Conservation (phyloP, 805 yeast species). For the Metschnikowia kofuensis region DNA sequence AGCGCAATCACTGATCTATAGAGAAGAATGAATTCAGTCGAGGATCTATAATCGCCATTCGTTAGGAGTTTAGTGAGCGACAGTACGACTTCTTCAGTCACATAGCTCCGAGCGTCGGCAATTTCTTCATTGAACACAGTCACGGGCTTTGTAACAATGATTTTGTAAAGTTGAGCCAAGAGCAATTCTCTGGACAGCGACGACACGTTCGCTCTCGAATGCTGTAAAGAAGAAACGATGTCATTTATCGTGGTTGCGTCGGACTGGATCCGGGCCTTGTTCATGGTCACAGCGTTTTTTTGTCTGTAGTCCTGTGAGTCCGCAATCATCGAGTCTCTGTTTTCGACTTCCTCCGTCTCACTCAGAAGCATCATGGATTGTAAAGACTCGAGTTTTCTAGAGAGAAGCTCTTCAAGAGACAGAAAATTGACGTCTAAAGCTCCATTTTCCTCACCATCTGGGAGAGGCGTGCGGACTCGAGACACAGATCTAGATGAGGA, state of each 20-base stretch:
- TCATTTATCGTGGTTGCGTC: slow-evolving; percentile 41
- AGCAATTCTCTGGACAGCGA: slow-evolving; percentile 47
- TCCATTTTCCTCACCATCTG: slow-evolving; percentile 34
- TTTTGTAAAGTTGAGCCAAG: slow-evolving; percentile 48
- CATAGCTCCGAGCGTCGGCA: slow-evolving; percentile 29
- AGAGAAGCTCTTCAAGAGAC: slow-evolving; percentile 34
- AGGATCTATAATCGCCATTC: slow-evolving; percentile 32
- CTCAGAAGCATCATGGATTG: slow-evolving; percentile 20
- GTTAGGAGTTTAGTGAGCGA: slow-evolving; percentile 34
- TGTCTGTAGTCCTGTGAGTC: slow-evolving; percentile 25
- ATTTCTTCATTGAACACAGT: slow-evolving; percentile 34
- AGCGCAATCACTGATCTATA: slow-evolving; percentile 41
- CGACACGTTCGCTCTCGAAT: slow-evolving; percentile 44
- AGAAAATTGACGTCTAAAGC: slow-evolving; percentile 32
- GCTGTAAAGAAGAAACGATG: slow-evolving; percentile 40
- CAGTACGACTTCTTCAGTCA: slow-evolving; percentile 35
- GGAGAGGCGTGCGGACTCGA: slow-evolving; percentile 34
- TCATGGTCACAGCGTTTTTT: slow-evolving; percentile 28
- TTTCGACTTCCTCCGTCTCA: slow-evolving; percentile 17
- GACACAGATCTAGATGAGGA: slow-evolving; percentile 32
- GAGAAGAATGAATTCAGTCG: slow-evolving; percentile 41
- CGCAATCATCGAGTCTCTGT: slow-evolving; percentile 21
- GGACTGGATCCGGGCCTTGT: slow-evolving; percentile 34
- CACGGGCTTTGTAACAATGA: slow-evolving; percentile 43
- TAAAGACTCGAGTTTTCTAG: slow-evolving; percentile 29